Conservation (phyloP, 768 basidiomycete genomes). For the Rubroboletus pulcherrimus region DNA sequence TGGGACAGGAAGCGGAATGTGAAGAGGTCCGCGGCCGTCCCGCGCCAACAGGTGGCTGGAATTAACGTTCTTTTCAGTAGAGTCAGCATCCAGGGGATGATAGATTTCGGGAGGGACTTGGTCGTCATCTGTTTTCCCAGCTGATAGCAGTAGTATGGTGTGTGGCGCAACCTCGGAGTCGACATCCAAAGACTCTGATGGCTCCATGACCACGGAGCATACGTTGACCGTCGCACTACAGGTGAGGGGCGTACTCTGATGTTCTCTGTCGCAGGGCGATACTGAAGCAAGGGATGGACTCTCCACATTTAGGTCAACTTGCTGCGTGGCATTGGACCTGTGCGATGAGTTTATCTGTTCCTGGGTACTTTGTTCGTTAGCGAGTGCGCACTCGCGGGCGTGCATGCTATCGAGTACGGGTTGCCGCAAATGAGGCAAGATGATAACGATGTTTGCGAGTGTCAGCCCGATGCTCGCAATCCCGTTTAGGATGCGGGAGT, state of each 20-base stretch:
- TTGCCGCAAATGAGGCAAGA: constrained; percentile 25
- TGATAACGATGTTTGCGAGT: constrained; percentile 21
- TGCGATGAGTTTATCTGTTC: background rate
- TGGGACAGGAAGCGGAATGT: constrained; percentile 14
- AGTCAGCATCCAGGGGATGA: background rate
- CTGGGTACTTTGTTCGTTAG: background rate
- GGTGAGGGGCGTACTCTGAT: background rate
- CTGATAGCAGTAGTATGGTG: background rate
- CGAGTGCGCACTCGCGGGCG: background rate
- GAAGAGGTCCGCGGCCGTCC: background rate
- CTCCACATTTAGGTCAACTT: background rate
- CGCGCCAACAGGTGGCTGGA: background rate
- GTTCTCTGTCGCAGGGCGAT: background rate
- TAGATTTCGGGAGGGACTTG: background rate
- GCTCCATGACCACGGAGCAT: background rate
- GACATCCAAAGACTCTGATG: background rate
- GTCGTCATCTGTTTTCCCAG: background rate
- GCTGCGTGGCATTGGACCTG: background rate
- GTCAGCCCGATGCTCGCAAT: constrained; percentile 26
- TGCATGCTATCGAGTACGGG: constrained; percentile 13
- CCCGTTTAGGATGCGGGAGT: constrained; percentile 26
- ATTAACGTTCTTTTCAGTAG: background rate
- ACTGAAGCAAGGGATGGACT: background rate
- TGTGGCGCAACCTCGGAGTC: background rate
- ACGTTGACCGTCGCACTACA: background rate